A percentile compares a stretch with the other conserved stretches of the same genome.
Conservation (phyloP, 345 rosid genomes). For the Linum usitatissimum region DNA sequence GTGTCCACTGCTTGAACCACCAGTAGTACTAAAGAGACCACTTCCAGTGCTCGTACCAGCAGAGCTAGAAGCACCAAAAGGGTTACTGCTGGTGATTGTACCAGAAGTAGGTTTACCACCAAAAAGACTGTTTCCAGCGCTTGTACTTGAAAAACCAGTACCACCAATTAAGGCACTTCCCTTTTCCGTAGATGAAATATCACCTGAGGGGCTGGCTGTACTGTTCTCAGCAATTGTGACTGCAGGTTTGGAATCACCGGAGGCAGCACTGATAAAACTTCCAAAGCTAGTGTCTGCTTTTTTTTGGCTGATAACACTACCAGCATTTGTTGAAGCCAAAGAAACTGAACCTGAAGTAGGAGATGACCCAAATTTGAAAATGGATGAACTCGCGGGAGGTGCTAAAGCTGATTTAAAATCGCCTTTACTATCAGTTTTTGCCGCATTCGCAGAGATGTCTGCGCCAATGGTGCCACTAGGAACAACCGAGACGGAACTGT, state of each 20-base stretch:
- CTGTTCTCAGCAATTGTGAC: not conserved
- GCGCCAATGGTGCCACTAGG: conserved; percentile 10
- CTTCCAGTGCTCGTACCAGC: conserved; percentile 15
- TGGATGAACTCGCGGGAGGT: conserved; percentile 24
- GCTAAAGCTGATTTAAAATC: not conserved
- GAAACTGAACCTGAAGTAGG: conserved; percentile 27
- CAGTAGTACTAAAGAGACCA: conserved; percentile 15
- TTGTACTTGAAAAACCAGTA: not conserved
- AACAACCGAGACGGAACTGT: conserved; percentile 18
- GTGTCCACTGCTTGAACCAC: not conserved
- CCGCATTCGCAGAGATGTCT: conserved; percentile 12
- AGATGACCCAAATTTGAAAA: conserved; percentile 37
- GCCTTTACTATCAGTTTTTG: not conserved
- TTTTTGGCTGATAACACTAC: conserved; percentile 24
- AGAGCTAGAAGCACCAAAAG: conserved; percentile 17
- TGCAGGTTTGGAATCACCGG: not conserved
- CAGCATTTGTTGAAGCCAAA: conserved; percentile 21
- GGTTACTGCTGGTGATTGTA: conserved; percentile 23
- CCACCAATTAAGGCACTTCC: not conserved
- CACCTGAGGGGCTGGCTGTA: not conserved
- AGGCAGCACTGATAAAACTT: conserved; percentile 19
- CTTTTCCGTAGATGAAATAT: not conserved
- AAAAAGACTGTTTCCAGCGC: conserved; percentile 12
- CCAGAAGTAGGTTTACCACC: conserved; percentile 30
- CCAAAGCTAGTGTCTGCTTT: conserved; percentile 26